A percentile compares a stretch with the other conserved stretches of the same genome.
phyloP scores from a whole-genome alignment of 2,329 filamentous ascomycete species.

The Bipolaris oryzae region DNA sequence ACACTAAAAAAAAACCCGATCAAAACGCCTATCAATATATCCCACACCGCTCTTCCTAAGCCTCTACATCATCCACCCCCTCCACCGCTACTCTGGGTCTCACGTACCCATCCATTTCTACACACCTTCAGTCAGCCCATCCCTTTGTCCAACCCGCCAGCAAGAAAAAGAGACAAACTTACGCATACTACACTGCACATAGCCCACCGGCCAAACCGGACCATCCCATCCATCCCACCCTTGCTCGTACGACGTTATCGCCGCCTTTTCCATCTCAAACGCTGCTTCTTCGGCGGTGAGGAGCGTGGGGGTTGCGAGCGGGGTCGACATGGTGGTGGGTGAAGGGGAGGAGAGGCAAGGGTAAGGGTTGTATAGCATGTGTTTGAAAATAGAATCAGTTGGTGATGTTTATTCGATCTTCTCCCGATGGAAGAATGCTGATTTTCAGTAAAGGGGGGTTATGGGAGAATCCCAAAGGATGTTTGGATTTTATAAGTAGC shows the following conservation, averaged over 20 bases:
- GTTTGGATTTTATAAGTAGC: too few relatives aligned
- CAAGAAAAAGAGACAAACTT: neutral
- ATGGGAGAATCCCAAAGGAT: too few relatives aligned
- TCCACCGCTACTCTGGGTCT: too few relatives aligned
- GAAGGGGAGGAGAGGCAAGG: too few relatives aligned
- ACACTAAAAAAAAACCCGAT: too few relatives aligned
- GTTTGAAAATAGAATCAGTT: too few relatives aligned
- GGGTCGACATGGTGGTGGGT: neutral
- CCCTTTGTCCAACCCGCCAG: too few relatives aligned
- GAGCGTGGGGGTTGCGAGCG: neutral
- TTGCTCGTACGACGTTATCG: constrained; percentile 34
- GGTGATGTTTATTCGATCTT: too few relatives aligned
- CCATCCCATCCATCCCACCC: constrained; percentile 37
- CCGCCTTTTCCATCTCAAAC: constrained; percentile 31
- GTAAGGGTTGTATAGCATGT: constrained; percentile 1
- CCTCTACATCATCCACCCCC: neutral
- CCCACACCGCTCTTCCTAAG: neutral
- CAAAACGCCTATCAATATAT: too few relatives aligned
- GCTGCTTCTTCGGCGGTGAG: constrained; percentile 23
- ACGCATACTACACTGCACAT: constrained; percentile 33
- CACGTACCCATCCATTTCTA: constrained; percentile 6
- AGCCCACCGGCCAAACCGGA: constrained; percentile 31
- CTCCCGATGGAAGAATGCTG: too few relatives aligned
- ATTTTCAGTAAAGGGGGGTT: too few relatives aligned
- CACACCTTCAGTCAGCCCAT: neutral